Evolutionary conservation across 1,284 basidiomycete species (phyloP).

Genomic region (Ganoderma resinaceum): DNA sequence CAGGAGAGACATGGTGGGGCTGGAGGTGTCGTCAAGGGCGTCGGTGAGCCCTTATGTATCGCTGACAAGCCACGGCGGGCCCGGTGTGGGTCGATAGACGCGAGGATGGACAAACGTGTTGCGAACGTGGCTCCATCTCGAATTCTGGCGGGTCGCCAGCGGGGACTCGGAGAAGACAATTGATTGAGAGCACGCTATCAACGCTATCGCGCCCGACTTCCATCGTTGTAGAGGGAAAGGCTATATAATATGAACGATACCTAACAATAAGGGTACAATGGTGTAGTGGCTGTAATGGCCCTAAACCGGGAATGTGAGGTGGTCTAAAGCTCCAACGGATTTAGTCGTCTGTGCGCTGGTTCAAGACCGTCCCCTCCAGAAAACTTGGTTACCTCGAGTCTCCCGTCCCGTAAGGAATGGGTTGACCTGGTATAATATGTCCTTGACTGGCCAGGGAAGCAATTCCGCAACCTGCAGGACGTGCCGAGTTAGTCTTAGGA

Average conservation of each 20-base stretch:
- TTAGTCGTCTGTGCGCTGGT: constrained; percentile 78
- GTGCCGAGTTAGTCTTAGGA: constrained; percentile 90
- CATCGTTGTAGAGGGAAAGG: neutral
- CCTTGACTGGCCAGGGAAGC: constrained; percentile 86
- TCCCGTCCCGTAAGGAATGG: constrained; percentile 65
- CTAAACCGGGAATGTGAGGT: constrained; percentile 79
- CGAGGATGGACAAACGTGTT: constrained; percentile 17
- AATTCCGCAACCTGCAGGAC: constrained; percentile 86
- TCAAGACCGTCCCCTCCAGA: constrained; percentile 90
- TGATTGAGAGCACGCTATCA: neutral
- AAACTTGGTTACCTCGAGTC: constrained; percentile 82
- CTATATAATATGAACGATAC: neutral
- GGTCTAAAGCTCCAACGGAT: constrained; percentile 66
- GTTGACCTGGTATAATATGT: constrained; percentile 77
- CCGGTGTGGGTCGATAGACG: neutral
- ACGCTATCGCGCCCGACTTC: neutral
- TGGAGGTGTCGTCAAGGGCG: neutral
- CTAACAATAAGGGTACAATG: constrained; percentile 45
- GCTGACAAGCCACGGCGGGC: neutral
- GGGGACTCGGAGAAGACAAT: neutral
- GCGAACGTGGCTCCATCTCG: neutral
- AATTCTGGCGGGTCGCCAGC: neutral
- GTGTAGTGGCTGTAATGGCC: constrained; percentile 82
- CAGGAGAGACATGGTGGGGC: constrained; percentile 33
- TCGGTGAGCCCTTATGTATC: constrained; percentile 1